Base-by-base conservation (phyloP, 2,329 filamentous ascomycete species). In the Dothistroma septosporum region DNA sequence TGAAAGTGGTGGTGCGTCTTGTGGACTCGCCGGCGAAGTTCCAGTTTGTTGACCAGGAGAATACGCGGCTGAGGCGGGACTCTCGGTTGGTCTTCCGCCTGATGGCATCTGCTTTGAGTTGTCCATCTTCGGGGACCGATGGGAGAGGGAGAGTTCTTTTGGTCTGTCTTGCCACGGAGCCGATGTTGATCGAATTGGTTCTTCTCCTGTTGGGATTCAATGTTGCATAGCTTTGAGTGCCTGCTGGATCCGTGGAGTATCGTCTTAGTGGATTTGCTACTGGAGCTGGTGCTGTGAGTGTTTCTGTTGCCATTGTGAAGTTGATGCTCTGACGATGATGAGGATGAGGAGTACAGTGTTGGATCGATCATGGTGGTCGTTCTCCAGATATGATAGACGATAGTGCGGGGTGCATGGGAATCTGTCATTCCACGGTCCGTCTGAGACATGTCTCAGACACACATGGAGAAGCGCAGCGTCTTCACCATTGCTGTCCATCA, bases 321-420 rank as follows among this genome's bases (percentile, higher is more conserved):
- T 6, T 28, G 21, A 28, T 52, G 14, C 16, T 12, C 11, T 28
- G 21, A 28, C 9, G 14, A 24, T 12, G 21, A 14, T n/a, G 48
- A 52, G 48, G 48, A 52, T 52, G 48, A 52, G 48, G 48, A 52
- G 7, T 52, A 52, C 48, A 2, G 48, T 52, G 48, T 52, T 24
- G 48, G 10, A 32, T 52, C 48, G 48, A 52, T 24, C 48, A 52
- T 52, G 48, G 22, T 16, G 48, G 48, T 22, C 11, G 4, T 11
- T 24, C 22, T 14, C 48, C 48, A 52, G 48, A 52, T 52, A 52
- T 52, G 21, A 32, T 52, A 16, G 4, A 31, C 8, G 28, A n/a
- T 52, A 11, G 28, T 10, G 48, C 22, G 48, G 48, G 48, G 48
- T 52, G 48, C 48, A 52, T 11, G 21, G 6, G 50, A 5, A 35